phyloP scores from a whole-genome alignment of 306 rosid species.

The Psophocarpus tetragonolobus region DNA sequence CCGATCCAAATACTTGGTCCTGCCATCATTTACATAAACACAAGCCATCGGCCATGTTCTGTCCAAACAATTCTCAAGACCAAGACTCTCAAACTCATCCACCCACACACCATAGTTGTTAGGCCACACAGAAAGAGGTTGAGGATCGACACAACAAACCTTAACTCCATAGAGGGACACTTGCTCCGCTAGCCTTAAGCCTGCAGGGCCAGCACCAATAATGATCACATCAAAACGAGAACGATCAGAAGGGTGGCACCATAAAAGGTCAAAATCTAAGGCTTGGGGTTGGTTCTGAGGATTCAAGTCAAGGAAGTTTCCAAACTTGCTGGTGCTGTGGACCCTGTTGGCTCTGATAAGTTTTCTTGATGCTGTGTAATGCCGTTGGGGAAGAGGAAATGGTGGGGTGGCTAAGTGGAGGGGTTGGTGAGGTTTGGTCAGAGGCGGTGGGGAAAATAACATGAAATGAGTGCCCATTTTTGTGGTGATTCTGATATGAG shows the following conservation, averaged over 20 bases:
- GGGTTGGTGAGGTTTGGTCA: constrained; percentile 26
- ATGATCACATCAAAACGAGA: constrained; percentile 60
- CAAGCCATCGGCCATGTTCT: constrained; percentile 75
- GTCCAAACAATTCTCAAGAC: constrained; percentile 68
- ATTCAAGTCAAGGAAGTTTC: constrained; percentile 62
- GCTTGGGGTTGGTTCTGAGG: constrained; percentile 46
- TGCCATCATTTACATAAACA: constrained; percentile 52
- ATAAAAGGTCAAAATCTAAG: constrained; percentile 62
- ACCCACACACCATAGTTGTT: constrained; percentile 89
- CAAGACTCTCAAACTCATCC: constrained; percentile 70
- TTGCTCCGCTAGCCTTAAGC: constrained; percentile 72
- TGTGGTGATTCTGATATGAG: background rate
- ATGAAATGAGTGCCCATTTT: constrained; percentile 45
- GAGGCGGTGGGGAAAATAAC: constrained; percentile 42
- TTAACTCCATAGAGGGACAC: constrained; percentile 62
- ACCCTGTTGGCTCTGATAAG: background rate
- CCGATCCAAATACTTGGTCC: constrained; percentile 65
- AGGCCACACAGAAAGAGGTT: constrained; percentile 81
- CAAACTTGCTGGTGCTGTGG: constrained; percentile 49
- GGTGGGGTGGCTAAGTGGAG: constrained; percentile 33
- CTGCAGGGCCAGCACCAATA: constrained; percentile 81
- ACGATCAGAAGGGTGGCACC: constrained; percentile 46
- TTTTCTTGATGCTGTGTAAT: constrained; percentile 30
- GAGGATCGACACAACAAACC: constrained; percentile 88
- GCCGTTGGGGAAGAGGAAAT: constrained; percentile 24